Base-by-base conservation (phyloP, 78 protist genomes). In the Protostelium mycophagum region DNA sequence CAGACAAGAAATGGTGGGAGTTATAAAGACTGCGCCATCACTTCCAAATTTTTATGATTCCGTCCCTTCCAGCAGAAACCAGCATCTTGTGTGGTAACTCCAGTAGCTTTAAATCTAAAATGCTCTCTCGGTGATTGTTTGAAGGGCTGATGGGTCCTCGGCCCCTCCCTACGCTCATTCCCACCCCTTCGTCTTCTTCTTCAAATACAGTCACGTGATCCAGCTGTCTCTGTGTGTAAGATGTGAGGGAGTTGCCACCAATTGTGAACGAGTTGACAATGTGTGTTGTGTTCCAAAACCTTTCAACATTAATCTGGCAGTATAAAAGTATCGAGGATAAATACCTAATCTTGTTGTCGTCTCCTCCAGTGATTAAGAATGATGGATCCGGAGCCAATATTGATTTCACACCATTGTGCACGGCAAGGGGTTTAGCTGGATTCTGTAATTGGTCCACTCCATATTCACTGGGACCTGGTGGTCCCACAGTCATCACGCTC, bases 41-140 rank as follows among this genome's bases (percentile, higher is more conserved):
- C 88, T 92, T 93, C 95, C 95, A 93, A 85, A 93, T 85, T 87
- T 93, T 93, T 0, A 93, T 87, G 85, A 93, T 38, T 84, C 95
- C 95, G 90, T 93, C 95, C 28, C 93, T 88, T 83, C 88, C 38
- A 1, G 95, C 92, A 37, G 95, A 93, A 1, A 93, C 90, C 36
- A 93, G 86, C 95, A 93, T 93, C 87, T 91, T 91, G 83, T 93
- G 89, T 25, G 95, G 95, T 37, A 93, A 89, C 85, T 93, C 95
- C 90, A 93, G 87, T 16, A 90, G 87, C 63, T 93, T 90, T 0
- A 93, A 87, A 83, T 93, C 95, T 28, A 90, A 34, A 63, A 93
- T 93, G 29, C 92, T 91, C 86, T 93, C 95, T 90, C 87, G 90
- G 85, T 93, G 95, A 90, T 93, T 91, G 37, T 89, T 86, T 25